These are phyloP conservation scores for Sugiyamaella smithiae DNA, from an alignment of 805 yeast genomes.

Conservation along the genomic window DNA sequence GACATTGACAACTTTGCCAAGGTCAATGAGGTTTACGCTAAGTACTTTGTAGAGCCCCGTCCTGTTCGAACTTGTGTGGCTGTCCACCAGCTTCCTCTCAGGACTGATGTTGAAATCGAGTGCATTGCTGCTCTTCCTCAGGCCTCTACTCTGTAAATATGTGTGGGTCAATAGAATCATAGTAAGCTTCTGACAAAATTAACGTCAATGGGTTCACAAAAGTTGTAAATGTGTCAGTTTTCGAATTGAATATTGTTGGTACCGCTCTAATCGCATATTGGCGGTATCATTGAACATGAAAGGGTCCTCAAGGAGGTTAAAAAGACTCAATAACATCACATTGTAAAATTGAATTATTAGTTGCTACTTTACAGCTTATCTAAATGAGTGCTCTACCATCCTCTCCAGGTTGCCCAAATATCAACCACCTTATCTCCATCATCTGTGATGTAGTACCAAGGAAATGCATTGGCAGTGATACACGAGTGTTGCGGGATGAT, in stretches of 20 bases:
- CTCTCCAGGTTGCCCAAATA: conserved; percentile 63
- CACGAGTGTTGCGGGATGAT: conserved; percentile 72
- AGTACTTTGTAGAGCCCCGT: conserved; percentile 34
- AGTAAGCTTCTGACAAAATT: too few relatives aligned
- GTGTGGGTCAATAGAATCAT: too few relatives aligned
- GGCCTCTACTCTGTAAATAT: background rate
- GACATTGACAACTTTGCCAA: conserved; percentile 84
- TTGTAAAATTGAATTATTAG: too few relatives aligned
- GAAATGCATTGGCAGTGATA: conserved; percentile 61
- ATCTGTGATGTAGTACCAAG: conserved; percentile 55
- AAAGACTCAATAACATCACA: too few relatives aligned
- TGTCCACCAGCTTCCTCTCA: conserved; percentile 85
- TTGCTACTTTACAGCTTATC: too few relatives aligned
- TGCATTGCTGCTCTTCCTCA: conserved; percentile 57
- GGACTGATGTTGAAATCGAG: conserved; percentile 85
- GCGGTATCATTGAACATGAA: too few relatives aligned
- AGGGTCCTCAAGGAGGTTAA: too few relatives aligned
- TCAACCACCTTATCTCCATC: conserved; percentile 50
- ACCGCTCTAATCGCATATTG: too few relatives aligned
- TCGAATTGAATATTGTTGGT: too few relatives aligned
- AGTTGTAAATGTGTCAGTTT: too few relatives aligned
- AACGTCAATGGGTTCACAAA: too few relatives aligned
- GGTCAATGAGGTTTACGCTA: conserved; percentile 78
- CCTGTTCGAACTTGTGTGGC: conserved; percentile 99
- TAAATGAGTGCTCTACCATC: conserved; percentile 44